Percentiles rank a stretch among this genome's conserved stretches.
Conservation (phyloP, 2,329 filamentous ascomycete genomes). For the Pseudogymnoascus sp. region DNA sequence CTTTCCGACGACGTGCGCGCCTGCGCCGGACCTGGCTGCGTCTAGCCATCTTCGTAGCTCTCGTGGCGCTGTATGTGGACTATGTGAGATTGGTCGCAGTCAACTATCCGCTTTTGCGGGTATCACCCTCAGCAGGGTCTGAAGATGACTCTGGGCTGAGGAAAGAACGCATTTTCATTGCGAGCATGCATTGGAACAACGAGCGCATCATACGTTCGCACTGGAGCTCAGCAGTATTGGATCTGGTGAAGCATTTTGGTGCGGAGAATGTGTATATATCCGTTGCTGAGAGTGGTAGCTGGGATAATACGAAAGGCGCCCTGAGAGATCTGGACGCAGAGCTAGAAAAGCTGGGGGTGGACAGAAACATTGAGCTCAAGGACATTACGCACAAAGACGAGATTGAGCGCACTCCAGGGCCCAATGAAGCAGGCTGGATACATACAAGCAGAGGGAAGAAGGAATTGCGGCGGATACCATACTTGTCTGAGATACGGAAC, state of each 20-base stretch:
- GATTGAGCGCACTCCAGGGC: conserved; percentile 36
- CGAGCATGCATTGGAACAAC: conserved; percentile 62
- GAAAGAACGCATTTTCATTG: conserved; percentile 52
- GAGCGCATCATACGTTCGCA: conserved; percentile 50
- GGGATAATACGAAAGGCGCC: conserved; percentile 58
- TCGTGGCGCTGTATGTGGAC: conserved; percentile 14
- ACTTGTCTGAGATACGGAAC: conserved; percentile 58
- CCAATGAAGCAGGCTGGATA: conserved; percentile 53
- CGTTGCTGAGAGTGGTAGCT: conserved; percentile 61
- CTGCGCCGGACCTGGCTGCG: conserved; percentile 14
- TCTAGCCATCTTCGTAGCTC: conserved; percentile 10
- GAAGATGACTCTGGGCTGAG: conserved; percentile 3
- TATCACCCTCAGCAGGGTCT: conserved; percentile 1
- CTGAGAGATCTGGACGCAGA: conserved; percentile 48
- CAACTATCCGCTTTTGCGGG: conserved; percentile 9
- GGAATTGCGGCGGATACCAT: conserved; percentile 60
- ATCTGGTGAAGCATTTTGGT: conserved; percentile 49
- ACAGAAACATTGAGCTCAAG: conserved; percentile 49
- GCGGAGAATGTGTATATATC: conserved; percentile 59
- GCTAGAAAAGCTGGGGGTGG: conserved; percentile 45
- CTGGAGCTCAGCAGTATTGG: conserved; percentile 55
- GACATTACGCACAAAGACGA: conserved; percentile 51
- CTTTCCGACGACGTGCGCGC: conserved; percentile 14
- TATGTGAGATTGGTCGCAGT: conserved; percentile 4
- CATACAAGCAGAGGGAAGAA: conserved; percentile 44